Evolutionary conservation across 352 stramenopile species (phyloP).

Genomic region (Globisporangium okanoganense): DNA sequence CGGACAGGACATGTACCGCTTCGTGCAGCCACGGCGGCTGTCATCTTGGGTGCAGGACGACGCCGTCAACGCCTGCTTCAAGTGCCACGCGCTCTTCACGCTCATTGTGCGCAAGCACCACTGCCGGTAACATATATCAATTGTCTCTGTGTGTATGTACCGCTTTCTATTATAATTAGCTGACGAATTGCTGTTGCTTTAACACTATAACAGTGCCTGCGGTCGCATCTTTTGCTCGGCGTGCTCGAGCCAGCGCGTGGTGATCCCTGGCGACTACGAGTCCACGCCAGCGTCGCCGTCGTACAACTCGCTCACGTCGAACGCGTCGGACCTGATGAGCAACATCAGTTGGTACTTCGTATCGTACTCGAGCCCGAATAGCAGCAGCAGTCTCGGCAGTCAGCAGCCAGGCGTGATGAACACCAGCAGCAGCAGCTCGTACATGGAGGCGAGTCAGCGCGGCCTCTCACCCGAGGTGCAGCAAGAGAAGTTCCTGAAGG

Average conservation of each 20-base stretch:
- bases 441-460: constrained; percentile 27
- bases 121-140: constrained; percentile 37
- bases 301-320: constrained; percentile 62
- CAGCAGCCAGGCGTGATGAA: constrained; percentile 1
- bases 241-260: constrained; percentile 78
- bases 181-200: background rate
- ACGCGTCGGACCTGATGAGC: constrained; percentile 71
- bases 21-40: constrained; percentile 72
- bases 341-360: constrained; percentile 84
- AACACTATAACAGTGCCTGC: constrained; percentile 34
- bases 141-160: background rate
- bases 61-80: constrained; percentile 83
- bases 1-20: constrained; percentile 75
- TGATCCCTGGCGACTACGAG: constrained; percentile 80
- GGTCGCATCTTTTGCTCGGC: constrained; percentile 78
- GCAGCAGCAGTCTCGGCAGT: background rate
- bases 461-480: constrained; percentile 34
- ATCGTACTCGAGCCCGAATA: constrained; percentile 42
- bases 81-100: constrained; percentile 79
- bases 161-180: background rate
- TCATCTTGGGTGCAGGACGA: constrained; percentile 86
- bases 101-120: constrained; percentile 81
- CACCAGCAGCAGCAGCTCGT: constrained; percentile 10
- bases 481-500: constrained; percentile 68
- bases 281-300: constrained; percentile 61